A percentile compares a stretch with the other conserved stretches of the same genome.
Conservation (phyloP, 1,284 basidiomycete genomes). For the Fomes fomentarius region DNA sequence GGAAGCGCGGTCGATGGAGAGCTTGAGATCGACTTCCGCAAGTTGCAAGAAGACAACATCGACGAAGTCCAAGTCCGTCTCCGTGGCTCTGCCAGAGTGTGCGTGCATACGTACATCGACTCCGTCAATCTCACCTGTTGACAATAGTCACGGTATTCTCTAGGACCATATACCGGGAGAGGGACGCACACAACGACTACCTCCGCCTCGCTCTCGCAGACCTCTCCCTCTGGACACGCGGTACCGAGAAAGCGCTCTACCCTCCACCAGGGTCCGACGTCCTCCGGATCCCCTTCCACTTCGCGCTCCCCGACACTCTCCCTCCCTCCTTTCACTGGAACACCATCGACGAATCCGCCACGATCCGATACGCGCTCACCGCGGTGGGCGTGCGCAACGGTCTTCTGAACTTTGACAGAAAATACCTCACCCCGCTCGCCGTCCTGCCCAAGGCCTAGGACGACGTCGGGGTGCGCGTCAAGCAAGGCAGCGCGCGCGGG, state of each 20-base stretch:
- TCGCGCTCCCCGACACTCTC: slow-evolving; percentile 21
- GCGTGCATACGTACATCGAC: no score
- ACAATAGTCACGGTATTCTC: no score
- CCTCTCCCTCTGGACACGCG: slow-evolving; percentile 25
- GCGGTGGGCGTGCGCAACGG: slow-evolving; percentile 24
- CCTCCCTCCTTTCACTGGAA: slow-evolving; percentile 28
- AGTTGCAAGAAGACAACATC: slow-evolving; percentile 22
- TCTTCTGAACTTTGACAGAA: slow-evolving; percentile 14
- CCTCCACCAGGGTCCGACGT: slow-evolving; percentile 25
- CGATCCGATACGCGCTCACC: slow-evolving; percentile 20
- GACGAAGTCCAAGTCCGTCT: slow-evolving; percentile 29
- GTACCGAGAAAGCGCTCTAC: slow-evolving; percentile 20
- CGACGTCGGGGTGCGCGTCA: slow-evolving; percentile 7
- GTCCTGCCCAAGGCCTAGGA: slow-evolving; percentile 27
- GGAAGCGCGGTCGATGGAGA: slow-evolving; percentile 24
- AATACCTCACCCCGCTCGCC: slow-evolving; percentile 15
- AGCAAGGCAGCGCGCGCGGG: no score
- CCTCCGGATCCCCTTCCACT: slow-evolving; percentile 27
- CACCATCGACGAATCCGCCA: background rate
- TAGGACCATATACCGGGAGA: no score
- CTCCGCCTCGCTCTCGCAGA: no score
- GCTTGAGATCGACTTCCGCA: slow-evolving; percentile 24
- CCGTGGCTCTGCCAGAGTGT: slow-evolving; percentile 11
- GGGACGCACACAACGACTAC: no score
- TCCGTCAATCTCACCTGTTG: no score